Evolutionary conservation across 192 early-diverging fungal species (phyloP).

Genomic region (Linnemannia elongata): DNA sequence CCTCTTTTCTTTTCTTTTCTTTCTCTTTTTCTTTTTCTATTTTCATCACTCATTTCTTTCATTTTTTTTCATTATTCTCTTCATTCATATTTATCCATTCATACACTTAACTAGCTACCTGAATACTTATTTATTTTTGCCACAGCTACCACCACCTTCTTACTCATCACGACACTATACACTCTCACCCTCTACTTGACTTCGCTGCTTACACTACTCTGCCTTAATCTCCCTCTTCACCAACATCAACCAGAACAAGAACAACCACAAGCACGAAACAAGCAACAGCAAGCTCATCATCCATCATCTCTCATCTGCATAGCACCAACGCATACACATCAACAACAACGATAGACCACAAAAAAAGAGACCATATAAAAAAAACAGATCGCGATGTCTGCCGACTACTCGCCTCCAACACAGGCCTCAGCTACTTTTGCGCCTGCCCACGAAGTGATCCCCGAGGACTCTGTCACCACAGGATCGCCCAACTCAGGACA

Average conservation of each 20-base stretch:
- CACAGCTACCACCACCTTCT: background rate
- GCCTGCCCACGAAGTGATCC: slow-evolving; percentile 15
- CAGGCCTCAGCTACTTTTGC: slow-evolving; percentile 21
- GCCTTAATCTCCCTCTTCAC: background rate
- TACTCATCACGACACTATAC: background rate
- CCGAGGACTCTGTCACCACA: background rate
- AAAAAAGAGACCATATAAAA: background rate
- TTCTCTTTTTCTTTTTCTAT: background rate
- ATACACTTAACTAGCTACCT: background rate
- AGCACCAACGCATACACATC: background rate
- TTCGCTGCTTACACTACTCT: background rate
- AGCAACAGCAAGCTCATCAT: background rate
- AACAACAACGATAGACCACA: slow-evolving; percentile 11
- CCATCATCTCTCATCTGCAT: slow-evolving; percentile 1
- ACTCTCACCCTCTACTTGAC: background rate
- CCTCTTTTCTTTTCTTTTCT: background rate
- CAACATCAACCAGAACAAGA: background rate
- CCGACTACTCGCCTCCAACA: background rate
- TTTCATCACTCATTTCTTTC: slow-evolving; percentile 1
- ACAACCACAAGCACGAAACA: background rate
- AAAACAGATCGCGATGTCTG: slow-evolving; percentile 2
- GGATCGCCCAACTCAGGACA: background rate
- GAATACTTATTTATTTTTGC: background rate
- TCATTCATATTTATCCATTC: background rate
- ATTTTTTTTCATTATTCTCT: background rate